Evolutionary conservation across 2,329 filamentous ascomycete species (phyloP), one percentile per base, ranked within the genome.

Genomic region (Diplocarpon rosae): DNA sequence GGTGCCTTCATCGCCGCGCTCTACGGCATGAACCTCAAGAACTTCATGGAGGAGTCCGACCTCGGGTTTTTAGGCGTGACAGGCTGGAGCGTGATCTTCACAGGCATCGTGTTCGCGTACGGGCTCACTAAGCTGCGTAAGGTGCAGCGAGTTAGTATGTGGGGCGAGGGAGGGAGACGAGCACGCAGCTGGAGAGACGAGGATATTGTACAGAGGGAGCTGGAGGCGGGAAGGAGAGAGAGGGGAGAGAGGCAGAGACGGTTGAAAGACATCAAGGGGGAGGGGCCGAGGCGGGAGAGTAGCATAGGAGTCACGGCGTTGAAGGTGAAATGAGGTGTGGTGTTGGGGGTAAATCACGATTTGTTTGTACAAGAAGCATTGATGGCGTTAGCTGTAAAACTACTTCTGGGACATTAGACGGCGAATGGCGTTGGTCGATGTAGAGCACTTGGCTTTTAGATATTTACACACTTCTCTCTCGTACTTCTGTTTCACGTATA

Each of bases 1-100:
- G 92, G 92, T 44, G 95, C 92, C 39, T 93, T 96, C 61, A 75
- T 95, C 57, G 93, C 92, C 8, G 89, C 89, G n/a, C 78, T 98
- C n/a, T 98, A 96, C 72, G 92, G 92, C 56, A 96, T 96, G 89
- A 98, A 98, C 68, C 70, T 98, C 52, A 93, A 95, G 62, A 96
- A 96, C 66, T 96, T 95, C 65, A 87, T 96, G 57, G 92, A 98
- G 68, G 90, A 96, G 62, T 89, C 85, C 1, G 77, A 86, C 64
- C 76, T 86, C 64, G 92, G 90, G 10, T 96, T 98, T 63, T 73
- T 73, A 37, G 76, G 76, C 43, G 80, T 98, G 48, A 86, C 83
- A 2, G 71, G 69, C 14, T 69, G 76, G 49, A 93, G 85, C 46
- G 73, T 82, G 45, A 57, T 81, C 45, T 80, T 89, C 62, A 86